These are phyloP conservation scores for Acorus gramineus DNA, from an alignment of 106 monocot species.

Conservation along the genomic window DNA sequence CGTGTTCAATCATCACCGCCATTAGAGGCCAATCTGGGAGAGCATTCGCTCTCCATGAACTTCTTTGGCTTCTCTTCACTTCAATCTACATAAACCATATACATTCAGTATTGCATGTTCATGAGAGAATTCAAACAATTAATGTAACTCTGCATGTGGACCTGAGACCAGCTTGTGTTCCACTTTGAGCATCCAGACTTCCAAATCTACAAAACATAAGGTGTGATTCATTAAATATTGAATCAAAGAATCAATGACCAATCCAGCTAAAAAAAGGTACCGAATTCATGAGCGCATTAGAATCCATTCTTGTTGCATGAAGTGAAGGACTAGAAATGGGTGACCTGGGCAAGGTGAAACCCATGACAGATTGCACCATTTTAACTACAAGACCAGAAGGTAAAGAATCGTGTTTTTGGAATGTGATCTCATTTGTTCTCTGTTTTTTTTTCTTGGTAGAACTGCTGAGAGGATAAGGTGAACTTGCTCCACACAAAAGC, in stretches of 20 bases:
- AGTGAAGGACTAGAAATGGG: constrained; percentile 16
- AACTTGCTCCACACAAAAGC: no score
- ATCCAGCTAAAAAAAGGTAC: not conserved
- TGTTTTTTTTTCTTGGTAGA: no score
- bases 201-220: constrained; percentile 9
- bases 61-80: constrained; percentile 9
- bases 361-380: constrained; percentile 18
- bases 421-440: no score
- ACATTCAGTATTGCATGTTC: not conserved
- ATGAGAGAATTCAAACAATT: not conserved
- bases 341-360: constrained; percentile 36
- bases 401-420: no score
- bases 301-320: constrained; percentile 9
- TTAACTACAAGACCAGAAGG: no score
- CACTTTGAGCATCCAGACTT: not conserved
- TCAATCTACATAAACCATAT: not conserved
- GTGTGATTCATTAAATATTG: not conserved
- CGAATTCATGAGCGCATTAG: constrained; percentile 8
- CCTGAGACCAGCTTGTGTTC: constrained; percentile 11
- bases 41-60: constrained; percentile 34
- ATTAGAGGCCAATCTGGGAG: constrained; percentile 71
- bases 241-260: not conserved
- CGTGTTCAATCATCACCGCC: constrained; percentile 80
- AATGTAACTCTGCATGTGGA: not conserved
- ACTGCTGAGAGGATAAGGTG: no score